Conservation (phyloP, 768 basidiomycete species). For the Leccinellum luteum region DNA sequence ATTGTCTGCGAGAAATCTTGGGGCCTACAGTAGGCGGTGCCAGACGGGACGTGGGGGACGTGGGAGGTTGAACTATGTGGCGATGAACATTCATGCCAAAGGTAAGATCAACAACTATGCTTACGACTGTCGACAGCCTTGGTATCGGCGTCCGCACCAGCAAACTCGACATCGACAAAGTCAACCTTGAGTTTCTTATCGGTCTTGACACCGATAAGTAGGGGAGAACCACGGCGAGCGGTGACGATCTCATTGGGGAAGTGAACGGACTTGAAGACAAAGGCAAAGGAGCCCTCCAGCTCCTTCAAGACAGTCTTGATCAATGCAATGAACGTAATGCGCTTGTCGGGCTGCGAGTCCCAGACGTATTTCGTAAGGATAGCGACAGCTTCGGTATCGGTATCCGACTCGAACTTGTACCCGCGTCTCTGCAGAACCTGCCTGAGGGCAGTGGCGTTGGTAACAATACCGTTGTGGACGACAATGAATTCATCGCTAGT, state of each 20-base stretch:
- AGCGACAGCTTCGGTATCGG: slow-evolving; percentile 96
- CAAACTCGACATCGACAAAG: slow-evolving; percentile 97
- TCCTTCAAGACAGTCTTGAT: slow-evolving; percentile 97
- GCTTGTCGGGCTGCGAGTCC: slow-evolving; percentile 87
- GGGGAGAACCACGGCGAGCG: slow-evolving; percentile 94
- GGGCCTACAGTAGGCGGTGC: slow-evolving; percentile 58
- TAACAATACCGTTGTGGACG: slow-evolving; percentile 99
- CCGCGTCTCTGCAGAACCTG: slow-evolving; percentile 95
- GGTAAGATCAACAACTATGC: slow-evolving; percentile 11
- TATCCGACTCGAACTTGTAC: slow-evolving; percentile 91
- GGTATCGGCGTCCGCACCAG: slow-evolving; percentile 62
- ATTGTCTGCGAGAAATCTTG: slow-evolving; percentile 91
- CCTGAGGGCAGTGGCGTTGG: slow-evolving; percentile 85
- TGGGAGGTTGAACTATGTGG: slow-evolving; percentile 41
- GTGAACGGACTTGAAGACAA: slow-evolving; percentile 96
- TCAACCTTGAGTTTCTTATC: slow-evolving; percentile 99
- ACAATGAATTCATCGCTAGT: slow-evolving; percentile 79
- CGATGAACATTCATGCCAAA: slow-evolving; percentile 1
- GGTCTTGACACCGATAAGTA: slow-evolving; percentile 97
- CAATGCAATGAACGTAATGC: slow-evolving; percentile 83
- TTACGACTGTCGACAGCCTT: slow-evolving; percentile 43
- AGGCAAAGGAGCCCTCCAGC: slow-evolving; percentile 97
- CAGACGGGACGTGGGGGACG: slow-evolving; percentile 61
- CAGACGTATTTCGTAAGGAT: slow-evolving; percentile 96
- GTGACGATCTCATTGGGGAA: slow-evolving; percentile 96